A percentile compares a stretch with the other conserved stretches of the same genome.
These are phyloP conservation scores for Penicillium olsonii DNA, from an alignment of 2,329 filamentous ascomycete genomes.

Conservation along the genomic window DNA sequence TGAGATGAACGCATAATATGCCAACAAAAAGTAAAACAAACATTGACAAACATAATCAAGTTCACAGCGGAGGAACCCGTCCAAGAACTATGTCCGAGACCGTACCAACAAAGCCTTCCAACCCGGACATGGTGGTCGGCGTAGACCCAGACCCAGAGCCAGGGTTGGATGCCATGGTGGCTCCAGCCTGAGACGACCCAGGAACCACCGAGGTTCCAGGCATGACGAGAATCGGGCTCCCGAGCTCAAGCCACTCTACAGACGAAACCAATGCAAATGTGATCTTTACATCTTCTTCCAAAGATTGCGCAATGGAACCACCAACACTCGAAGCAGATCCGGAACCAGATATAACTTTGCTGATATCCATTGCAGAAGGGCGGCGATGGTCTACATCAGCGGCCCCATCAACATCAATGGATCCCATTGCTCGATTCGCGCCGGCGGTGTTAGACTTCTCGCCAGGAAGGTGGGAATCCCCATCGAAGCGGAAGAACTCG, in stretches of 20 bases:
- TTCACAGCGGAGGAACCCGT: constrained; percentile 2
- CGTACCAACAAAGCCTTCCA: constrained; percentile 62
- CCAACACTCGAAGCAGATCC: constrained; percentile 3
- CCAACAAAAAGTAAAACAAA: background rate
- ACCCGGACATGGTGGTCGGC: constrained; percentile 51
- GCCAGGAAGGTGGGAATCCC: constrained; percentile 26
- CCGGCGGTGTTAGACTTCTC: constrained; percentile 8
- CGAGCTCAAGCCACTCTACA: constrained; percentile 59
- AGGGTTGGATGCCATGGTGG: constrained; percentile 50
- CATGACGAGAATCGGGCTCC: constrained; percentile 61
- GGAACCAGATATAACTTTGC: constrained; percentile 26
- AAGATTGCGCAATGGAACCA: constrained; percentile 14
- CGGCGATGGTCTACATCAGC: constrained; percentile 7
- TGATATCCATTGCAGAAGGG: constrained; percentile 25
- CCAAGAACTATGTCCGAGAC: constrained; percentile 37
- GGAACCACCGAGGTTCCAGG: constrained; percentile 52
- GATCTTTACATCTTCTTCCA: constrained; percentile 43
- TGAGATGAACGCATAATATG: background rate
- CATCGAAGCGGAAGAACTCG: constrained; percentile 49
- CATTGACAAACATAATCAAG: background rate
- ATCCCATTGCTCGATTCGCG: background rate
- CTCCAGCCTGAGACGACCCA: constrained; percentile 48
- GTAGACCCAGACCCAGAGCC: constrained; percentile 49
- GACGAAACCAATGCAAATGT: constrained; percentile 60
- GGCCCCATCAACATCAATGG: background rate